Conservation (phyloP, 2,329 filamentous ascomycete genomes). For the Nothopassalora personata region DNA sequence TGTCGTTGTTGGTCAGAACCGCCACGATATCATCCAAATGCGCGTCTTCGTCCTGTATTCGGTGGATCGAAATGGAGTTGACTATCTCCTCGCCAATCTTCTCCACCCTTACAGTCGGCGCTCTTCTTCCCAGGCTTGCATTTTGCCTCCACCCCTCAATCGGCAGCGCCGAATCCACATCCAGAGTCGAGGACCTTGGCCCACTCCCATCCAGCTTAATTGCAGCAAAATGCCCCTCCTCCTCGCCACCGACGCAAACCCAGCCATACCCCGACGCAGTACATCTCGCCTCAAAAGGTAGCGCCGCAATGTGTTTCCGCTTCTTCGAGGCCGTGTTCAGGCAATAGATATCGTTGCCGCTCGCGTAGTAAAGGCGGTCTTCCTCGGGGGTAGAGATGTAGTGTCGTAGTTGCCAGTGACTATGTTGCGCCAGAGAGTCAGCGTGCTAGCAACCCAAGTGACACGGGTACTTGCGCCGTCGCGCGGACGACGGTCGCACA, state of each 20-base stretch:
- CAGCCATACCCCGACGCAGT: conserved; percentile 81
- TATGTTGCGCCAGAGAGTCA: conserved; percentile 32
- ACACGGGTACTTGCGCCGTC: not conserved
- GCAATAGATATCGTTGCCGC: conserved; percentile 56
- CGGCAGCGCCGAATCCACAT: conserved; percentile 55
- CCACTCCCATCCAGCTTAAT: conserved; percentile 54
- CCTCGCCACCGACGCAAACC: conserved; percentile 80
- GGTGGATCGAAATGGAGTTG: conserved; percentile 62
- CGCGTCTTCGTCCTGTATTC: conserved; percentile 48
- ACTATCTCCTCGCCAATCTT: conserved; percentile 60
- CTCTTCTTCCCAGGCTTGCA: conserved; percentile 4
- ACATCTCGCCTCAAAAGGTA: conserved; percentile 67
- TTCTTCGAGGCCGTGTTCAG: conserved; percentile 62
- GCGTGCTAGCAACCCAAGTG: not conserved
- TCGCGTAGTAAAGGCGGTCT: conserved; percentile 79
- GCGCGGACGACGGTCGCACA: conserved; percentile 19
- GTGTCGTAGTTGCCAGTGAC: conserved; percentile 84
- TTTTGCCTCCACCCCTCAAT: conserved; percentile 36
- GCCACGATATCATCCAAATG: conserved; percentile 55
- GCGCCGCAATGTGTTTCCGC: conserved; percentile 68
- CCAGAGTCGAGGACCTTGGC: conserved; percentile 34
- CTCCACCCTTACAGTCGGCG: conserved; percentile 49
- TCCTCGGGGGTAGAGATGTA: conserved; percentile 76
- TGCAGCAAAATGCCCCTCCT: conserved; percentile 79
- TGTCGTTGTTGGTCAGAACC: conserved; percentile 84